Evolutionary conservation across 1,284 basidiomycete genomes (phyloP).

Genomic region (Leccinum huronense): DNA sequence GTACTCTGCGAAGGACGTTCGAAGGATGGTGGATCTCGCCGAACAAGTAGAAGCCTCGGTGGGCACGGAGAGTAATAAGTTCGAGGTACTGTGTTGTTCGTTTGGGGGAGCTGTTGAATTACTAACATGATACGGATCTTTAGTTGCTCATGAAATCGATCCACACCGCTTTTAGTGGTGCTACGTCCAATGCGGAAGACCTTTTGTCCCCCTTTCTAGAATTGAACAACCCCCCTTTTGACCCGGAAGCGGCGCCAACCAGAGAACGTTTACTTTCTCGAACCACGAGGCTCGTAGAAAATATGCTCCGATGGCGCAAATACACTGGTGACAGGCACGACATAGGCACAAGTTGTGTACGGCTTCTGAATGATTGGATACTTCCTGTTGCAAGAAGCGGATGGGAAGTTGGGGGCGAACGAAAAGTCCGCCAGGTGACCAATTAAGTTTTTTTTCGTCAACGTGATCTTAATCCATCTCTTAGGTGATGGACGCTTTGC

Average conservation of each 20-base stretch:
- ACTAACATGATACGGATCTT: constrained; percentile 17
- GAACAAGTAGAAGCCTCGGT: constrained; percentile 82
- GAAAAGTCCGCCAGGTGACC: constrained; percentile 61
- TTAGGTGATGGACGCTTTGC: constrained; percentile 48
- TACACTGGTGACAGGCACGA: constrained; percentile 65
- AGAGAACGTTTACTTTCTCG: constrained; percentile 69
- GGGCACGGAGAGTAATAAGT: constrained; percentile 63
- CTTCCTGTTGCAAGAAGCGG: constrained; percentile 69
- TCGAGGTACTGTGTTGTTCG: constrained; percentile 52
- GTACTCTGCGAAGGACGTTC: constrained; percentile 70
- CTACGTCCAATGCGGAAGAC: constrained; percentile 47
- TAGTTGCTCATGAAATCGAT: constrained; percentile 71
- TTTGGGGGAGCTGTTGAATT: constrained; percentile 1
- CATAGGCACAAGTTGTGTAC: constrained; percentile 54
- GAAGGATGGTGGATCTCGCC: constrained; percentile 66
- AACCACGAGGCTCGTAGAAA: constrained; percentile 72
- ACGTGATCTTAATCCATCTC: constrained; percentile 9
- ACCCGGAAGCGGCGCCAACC: constrained; percentile 74
- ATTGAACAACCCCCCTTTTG: constrained; percentile 55
- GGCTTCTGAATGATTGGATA: constrained; percentile 61
- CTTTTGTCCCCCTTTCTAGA: constrained; percentile 45
- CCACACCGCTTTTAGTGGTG: constrained; percentile 54
- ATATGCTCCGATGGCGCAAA: constrained; percentile 74
- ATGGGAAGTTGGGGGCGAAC: constrained; percentile 88
- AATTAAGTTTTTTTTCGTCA: constrained; percentile 5